These are phyloP conservation scores for Gastroboletus turbinatus DNA, from an alignment of 1,284 basidiomycete species.

Conservation along the genomic window DNA sequence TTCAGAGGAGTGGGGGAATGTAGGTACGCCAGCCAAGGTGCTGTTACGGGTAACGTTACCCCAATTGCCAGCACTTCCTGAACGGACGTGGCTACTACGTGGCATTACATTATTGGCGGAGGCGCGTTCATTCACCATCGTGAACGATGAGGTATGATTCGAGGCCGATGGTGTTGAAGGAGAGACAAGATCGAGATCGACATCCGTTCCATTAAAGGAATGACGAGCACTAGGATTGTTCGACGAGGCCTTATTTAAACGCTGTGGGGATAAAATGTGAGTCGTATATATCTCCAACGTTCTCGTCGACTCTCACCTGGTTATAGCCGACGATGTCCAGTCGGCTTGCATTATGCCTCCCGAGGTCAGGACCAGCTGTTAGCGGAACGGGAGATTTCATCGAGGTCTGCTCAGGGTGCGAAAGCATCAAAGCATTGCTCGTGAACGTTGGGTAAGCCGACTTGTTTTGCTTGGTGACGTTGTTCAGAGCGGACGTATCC, in stretches of 20 bases:
- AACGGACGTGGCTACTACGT: slow-evolving; percentile 67
- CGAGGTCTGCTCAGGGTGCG: slow-evolving; percentile 56
- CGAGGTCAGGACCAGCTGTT: slow-evolving; percentile 79
- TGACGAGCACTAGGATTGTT: slow-evolving; percentile 61
- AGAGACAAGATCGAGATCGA: slow-evolving; percentile 54
- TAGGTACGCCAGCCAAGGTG: slow-evolving; percentile 46
- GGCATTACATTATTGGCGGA: slow-evolving; percentile 31
- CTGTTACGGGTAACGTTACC: slow-evolving; percentile 55
- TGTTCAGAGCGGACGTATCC: slow-evolving; percentile 66
- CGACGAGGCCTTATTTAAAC: slow-evolving; percentile 49
- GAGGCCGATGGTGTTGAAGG: slow-evolving; percentile 46
- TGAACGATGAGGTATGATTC: slow-evolving; percentile 43
- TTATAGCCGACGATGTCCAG: slow-evolving; percentile 70
- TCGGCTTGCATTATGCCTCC: slow-evolving; percentile 65
- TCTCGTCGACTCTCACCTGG: slow-evolving; percentile 48
- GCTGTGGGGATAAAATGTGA: slow-evolving; percentile 35
- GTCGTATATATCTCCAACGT: slow-evolving; percentile 5
- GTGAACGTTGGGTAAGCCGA: slow-evolving; percentile 78
- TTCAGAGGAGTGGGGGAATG: slow-evolving; percentile 56
- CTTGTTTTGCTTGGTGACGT: slow-evolving; percentile 72
- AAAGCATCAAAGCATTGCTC: slow-evolving; percentile 67
- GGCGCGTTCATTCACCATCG: slow-evolving; percentile 41
- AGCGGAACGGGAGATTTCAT: slow-evolving; percentile 73
- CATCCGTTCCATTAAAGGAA: slow-evolving; percentile 70
- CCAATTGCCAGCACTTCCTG: slow-evolving; percentile 80